These are phyloP conservation scores for Candida ipomoeae DNA, from an alignment of 805 yeast species.

Conservation along the genomic window DNA sequence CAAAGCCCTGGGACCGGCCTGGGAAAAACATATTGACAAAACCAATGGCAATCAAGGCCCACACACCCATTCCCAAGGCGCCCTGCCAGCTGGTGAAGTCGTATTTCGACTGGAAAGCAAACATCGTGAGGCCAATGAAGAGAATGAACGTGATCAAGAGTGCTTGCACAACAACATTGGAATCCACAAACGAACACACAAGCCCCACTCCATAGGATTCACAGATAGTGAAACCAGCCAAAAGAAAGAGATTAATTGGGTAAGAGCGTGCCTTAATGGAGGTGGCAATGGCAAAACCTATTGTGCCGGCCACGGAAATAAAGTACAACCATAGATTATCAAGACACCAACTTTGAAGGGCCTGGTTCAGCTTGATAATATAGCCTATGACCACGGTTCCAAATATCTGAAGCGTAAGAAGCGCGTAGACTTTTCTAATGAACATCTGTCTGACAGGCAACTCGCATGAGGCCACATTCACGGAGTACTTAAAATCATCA, in stretches of 20 bases:
- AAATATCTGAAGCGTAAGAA: constrained; percentile 61
- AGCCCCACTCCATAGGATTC: constrained; percentile 74
- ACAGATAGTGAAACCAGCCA: constrained; percentile 64
- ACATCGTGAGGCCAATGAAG: constrained; percentile 70
- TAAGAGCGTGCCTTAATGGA: constrained; percentile 59
- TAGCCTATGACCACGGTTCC: constrained; percentile 58
- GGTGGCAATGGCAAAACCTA: constrained; percentile 64
- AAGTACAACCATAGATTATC: constrained; percentile 55
- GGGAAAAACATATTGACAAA: constrained; percentile 67
- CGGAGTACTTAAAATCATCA: constrained; percentile 80
- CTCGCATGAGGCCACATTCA: constrained; percentile 73
- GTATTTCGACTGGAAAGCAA: constrained; percentile 74
- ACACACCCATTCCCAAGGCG: constrained; percentile 48
- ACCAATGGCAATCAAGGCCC: constrained; percentile 69
- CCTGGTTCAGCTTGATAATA: constrained; percentile 41
- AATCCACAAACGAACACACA: constrained; percentile 57
- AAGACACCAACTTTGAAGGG: constrained; percentile 52
- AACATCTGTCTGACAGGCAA: constrained; percentile 71
- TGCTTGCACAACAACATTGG: constrained; percentile 66
- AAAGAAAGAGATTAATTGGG: constrained; percentile 59
- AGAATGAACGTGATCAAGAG: constrained; percentile 62
- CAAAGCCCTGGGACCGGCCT: constrained; percentile 46
- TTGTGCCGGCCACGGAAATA: constrained; percentile 53
- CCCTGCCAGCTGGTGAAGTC: constrained; percentile 71
- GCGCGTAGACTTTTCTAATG: constrained; percentile 72